A percentile compares a stretch with the other conserved stretches of the same genome.
Conservation (phyloP, 2,329 filamentous ascomycete species). For the Purpureocillium takamizusanense region DNA sequence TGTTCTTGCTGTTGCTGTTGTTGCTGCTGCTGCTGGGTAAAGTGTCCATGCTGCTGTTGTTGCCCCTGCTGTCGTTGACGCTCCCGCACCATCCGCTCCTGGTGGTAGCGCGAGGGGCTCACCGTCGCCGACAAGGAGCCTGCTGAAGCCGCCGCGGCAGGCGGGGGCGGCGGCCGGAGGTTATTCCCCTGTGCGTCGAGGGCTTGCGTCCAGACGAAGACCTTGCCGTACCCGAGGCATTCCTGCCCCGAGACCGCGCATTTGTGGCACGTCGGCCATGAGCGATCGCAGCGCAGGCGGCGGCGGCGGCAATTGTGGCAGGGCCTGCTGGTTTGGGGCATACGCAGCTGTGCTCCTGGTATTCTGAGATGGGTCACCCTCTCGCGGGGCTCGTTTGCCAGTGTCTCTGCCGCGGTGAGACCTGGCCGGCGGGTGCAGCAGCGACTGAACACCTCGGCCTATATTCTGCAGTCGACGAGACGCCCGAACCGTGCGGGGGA, state of each 20-base stretch:
- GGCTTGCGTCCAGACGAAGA: conserved; percentile 50
- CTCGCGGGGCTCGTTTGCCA: not conserved
- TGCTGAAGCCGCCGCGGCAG: conserved; percentile 5
- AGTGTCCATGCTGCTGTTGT: too few relatives aligned
- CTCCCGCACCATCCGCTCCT: too few relatives aligned
- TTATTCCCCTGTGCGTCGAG: conserved; percentile 38
- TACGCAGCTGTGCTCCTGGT: conserved; percentile 7
- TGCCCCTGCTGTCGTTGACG: too few relatives aligned
- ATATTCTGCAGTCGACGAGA: too few relatives aligned
- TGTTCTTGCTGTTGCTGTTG: too few relatives aligned
- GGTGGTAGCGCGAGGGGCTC: too few relatives aligned
- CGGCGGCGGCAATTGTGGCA: conserved; percentile 55
- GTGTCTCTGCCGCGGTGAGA: too few relatives aligned
- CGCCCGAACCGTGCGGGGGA: too few relatives aligned
- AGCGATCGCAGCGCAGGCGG: conserved; percentile 53
- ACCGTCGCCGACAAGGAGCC: too few relatives aligned
- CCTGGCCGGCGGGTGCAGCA: too few relatives aligned
- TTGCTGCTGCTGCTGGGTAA: too few relatives aligned
- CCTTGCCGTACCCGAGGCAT: conserved; percentile 53
- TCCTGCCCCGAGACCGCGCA: conserved; percentile 44
- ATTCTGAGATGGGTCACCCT: conserved; percentile 2
- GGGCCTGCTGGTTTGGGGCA: conserved; percentile 29
- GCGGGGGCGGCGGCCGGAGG: conserved; percentile 22
- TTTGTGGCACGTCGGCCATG: conserved; percentile 50
- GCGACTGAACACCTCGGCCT: too few relatives aligned